Evolutionary conservation across 306 rosid species (phyloP), one percentile per base, ranked within the genome.

Genomic region (Bauhinia variegata): DNA sequence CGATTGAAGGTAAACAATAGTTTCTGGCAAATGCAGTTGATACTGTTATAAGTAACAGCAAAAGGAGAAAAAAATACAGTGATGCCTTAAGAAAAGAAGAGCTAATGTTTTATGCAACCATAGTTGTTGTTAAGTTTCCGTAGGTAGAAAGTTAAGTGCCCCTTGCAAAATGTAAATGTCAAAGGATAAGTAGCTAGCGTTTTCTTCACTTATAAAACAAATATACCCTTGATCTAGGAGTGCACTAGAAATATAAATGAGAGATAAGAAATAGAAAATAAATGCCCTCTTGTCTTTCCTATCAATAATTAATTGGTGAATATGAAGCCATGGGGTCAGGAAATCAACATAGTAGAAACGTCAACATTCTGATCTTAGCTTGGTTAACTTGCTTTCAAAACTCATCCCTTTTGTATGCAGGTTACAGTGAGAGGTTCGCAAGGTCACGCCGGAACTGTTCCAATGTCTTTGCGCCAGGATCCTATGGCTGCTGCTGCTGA

Each of bases 391-490:
- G 56, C 8, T n/a, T 14, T 23, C n/a, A n/a, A n/a, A n/a, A n/a
- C n/a, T n/a, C 18, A 47, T 33, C 28, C 13, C 38, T 17, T 58
- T 16, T 11, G 43, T 43, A 65, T 75, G 76, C 81, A 89, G 97
- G 96, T 93, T 65, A 93, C 85, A 2, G 92, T 93, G 53, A 89
- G 81, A 83, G 97, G 96, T 65, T 81, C 97, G 9, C 98, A 93
- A 78, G 95, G 97, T 76, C 97, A 93, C 63, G 97, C 97, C 2
- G 95, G 97, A 81, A 93, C 97, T 0, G 98, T 89, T 70, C 97
- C 97, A 38, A 93, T 93, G 98, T 85, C 90, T 4, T 81, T 93
- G 96, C 98, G 98, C 12, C 89, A 65, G 66, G 98, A 93, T 76
- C 97, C 97, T 16, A 81, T 90, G 95, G 84, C 88, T 12, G 96